Conservation (phyloP, 148 eudicot genomes). For the Heliamphora exappendiculata region DNA sequence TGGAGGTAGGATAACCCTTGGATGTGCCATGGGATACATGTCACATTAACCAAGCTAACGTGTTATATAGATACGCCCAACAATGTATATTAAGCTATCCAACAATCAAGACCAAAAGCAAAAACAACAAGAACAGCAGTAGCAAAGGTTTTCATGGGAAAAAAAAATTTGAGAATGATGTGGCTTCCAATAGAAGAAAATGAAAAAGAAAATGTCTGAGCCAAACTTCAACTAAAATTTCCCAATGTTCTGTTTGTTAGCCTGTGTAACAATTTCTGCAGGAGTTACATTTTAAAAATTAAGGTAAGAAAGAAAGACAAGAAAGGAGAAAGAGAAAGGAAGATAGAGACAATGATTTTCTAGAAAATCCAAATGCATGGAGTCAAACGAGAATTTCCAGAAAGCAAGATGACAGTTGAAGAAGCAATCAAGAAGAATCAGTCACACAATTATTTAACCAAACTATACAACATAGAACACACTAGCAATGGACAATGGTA, state of each 20-base stretch:
- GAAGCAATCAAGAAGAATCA: too few relatives aligned
- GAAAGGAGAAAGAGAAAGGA: background rate
- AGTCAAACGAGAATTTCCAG: background rate
- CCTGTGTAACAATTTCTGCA: background rate
- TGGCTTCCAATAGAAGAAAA: background rate
- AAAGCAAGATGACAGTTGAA: too few relatives aligned
- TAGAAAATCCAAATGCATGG: background rate
- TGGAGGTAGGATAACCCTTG: too few relatives aligned
- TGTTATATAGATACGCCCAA: too few relatives aligned
- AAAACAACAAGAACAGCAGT: background rate
- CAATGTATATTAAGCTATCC: too few relatives aligned
- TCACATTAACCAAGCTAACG: too few relatives aligned
- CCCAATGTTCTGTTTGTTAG: background rate
- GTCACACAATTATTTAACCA: too few relatives aligned
- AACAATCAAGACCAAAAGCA: background rate
- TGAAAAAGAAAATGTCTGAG: background rate
- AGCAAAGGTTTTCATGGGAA: background rate
- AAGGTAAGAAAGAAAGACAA: background rate
- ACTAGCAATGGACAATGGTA: too few relatives aligned
- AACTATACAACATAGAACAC: too few relatives aligned
- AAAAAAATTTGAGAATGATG: background rate
- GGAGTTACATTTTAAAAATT: background rate
- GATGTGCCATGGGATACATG: too few relatives aligned
- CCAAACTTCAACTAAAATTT: background rate
- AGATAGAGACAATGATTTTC: background rate